Evolutionary conservation across 768 basidiomycete genomes (phyloP).

Genomic region (Hortiboletus campestris): DNA sequence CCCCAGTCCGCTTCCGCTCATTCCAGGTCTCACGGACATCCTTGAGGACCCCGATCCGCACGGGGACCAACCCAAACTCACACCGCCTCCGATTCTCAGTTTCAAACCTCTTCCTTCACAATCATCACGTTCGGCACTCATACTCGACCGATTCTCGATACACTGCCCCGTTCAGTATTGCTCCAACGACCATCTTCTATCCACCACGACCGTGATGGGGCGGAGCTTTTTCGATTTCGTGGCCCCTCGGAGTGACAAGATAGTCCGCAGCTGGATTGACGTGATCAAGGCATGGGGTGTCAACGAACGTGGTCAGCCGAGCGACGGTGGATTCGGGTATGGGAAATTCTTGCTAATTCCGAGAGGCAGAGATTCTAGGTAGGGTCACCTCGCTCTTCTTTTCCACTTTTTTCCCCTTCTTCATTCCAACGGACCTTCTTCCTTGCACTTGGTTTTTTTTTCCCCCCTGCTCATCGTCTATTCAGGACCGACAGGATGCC

Average conservation of each 20-base stretch:
- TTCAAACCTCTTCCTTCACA: constrained; percentile 67
- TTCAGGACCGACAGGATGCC: constrained; percentile 27
- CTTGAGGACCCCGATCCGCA: constrained; percentile 8
- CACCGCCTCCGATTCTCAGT: constrained; percentile 35
- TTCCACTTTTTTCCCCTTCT: background rate
- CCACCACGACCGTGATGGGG: constrained; percentile 55
- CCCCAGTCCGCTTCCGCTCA: constrained; percentile 41
- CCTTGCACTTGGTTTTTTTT: background rate
- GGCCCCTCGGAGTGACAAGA: constrained; percentile 55
- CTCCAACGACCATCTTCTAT: constrained; percentile 68
- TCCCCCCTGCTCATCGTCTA: background rate
- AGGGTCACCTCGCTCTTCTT: background rate
- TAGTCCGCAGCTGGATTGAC: constrained; percentile 72
- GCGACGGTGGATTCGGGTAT: constrained; percentile 83
- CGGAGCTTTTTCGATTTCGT: constrained; percentile 80
- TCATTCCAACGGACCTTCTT: background rate
- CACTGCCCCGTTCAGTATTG: constrained; percentile 67
- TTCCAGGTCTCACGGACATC: constrained; percentile 16
- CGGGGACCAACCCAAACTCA: constrained; percentile 2
- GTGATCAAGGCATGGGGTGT: constrained; percentile 82
- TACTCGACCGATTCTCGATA: constrained; percentile 73
- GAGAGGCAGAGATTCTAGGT: constrained; percentile 62
- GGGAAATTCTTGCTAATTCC: constrained; percentile 61
- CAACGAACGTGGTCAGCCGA: constrained; percentile 79
- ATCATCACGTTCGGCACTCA: constrained; percentile 74